These are phyloP conservation scores for Verticillium isaacii DNA, from an alignment of 2,329 filamentous ascomycete genomes.

Conservation along the genomic window DNA sequence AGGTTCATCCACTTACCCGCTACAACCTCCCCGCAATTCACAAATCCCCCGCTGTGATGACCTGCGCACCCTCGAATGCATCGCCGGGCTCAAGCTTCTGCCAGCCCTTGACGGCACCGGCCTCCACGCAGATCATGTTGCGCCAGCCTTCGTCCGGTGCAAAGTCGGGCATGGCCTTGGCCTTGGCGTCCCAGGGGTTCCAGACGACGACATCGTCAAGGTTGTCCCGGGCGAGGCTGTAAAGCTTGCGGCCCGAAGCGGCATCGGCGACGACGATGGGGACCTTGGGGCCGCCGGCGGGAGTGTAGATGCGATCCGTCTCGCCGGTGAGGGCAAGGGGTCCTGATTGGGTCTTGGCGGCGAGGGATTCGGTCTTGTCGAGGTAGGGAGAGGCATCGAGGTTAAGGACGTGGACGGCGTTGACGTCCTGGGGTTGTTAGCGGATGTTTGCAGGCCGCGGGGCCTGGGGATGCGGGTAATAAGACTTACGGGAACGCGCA, in stretches of 20 bases:
- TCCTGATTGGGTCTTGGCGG: constrained; percentile 60
- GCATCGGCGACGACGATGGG: constrained; percentile 57
- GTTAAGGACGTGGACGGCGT: constrained; percentile 65
- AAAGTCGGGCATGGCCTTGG: constrained; percentile 79
- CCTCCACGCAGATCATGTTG: constrained; percentile 92
- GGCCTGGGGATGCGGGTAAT: not conserved
- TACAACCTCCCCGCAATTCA: not conserved
- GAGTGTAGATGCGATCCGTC: constrained; percentile 84
- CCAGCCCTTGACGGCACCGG: constrained; percentile 78
- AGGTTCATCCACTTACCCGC: not conserved
- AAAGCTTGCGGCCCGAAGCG: constrained; percentile 51
- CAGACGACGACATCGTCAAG: constrained; percentile 87
- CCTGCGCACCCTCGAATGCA: constrained; percentile 58
- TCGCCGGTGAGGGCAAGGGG: constrained; percentile 69
- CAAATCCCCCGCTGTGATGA: constrained; percentile 28
- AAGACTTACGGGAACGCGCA: constrained; percentile 65
- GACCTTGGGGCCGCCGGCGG: constrained; percentile 53
- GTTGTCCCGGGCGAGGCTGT: constrained; percentile 76
- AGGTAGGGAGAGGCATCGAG: constrained; percentile 72
- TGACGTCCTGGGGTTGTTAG: constrained; percentile 65
- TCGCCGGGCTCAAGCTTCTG: constrained; percentile 78
- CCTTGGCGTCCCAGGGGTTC: constrained; percentile 93
- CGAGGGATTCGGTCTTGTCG: constrained; percentile 73
- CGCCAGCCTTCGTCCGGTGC: constrained; percentile 84
- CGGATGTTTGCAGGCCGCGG: not conserved